Conservation (phyloP, 1,284 basidiomycete species). For the Ustilago esculenta region DNA sequence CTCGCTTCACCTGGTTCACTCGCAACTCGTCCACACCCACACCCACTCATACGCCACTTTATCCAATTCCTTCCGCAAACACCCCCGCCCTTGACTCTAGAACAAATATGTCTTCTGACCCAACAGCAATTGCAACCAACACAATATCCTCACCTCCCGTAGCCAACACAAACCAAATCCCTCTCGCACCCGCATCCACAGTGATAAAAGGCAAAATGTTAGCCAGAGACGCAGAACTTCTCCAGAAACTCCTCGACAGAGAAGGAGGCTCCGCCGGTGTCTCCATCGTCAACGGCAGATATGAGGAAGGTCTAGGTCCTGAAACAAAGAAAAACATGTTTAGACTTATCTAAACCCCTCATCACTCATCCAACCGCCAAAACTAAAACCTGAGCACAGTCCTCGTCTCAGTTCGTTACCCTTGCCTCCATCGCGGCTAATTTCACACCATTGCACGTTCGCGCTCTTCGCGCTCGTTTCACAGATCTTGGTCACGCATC, state of each 20-base stretch:
- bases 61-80: too few relatives aligned
- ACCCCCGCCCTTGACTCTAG: background rate
- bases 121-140: too few relatives aligned
- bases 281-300: constrained; percentile 43
- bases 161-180: background rate
- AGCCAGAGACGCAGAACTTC: constrained; percentile 42
- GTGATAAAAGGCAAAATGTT: constrained; percentile 34
- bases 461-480: too few relatives aligned
- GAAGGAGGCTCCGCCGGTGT: constrained; percentile 44
- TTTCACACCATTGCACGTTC: too few relatives aligned
- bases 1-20: background rate
- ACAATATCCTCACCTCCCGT: too few relatives aligned
- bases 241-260: constrained; percentile 41
- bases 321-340: constrained; percentile 58
- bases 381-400: too few relatives aligned
- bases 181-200: too few relatives aligned
- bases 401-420: too few relatives aligned
- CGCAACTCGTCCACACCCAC: background rate
- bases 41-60: too few relatives aligned
- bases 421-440: too few relatives aligned
- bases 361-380: too few relatives aligned
- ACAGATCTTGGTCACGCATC: too few relatives aligned
- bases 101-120: background rate
- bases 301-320: constrained; percentile 47
- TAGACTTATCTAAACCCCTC: constrained; percentile 47